phyloP scores from a whole-genome alignment of 2,329 filamentous ascomycete genomes.

The Clathrospora elynae region DNA sequence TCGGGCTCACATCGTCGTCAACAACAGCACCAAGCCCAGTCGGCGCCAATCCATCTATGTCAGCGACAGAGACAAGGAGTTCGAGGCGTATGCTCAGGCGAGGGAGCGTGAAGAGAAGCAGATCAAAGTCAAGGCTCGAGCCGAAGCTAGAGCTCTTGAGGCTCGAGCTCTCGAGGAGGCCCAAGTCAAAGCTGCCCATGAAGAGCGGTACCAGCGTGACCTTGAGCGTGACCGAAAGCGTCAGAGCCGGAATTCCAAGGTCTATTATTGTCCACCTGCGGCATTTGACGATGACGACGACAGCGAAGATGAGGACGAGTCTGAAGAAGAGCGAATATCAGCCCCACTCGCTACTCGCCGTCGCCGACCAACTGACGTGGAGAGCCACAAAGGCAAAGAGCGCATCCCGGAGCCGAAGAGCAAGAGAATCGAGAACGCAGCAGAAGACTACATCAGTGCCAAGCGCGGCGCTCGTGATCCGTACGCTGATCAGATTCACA shows the following conservation, averaged over 20 bases:
- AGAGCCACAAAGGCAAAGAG: conserved; percentile 26
- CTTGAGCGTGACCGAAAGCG: conserved; percentile 17
- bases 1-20: conserved; percentile 32
- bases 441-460: conserved; percentile 40
- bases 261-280: conserved; percentile 15
- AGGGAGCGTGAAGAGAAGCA: conserved; percentile 1
- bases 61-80: conserved; percentile 25
- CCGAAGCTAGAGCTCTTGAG: conserved; percentile 5
- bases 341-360: conserved; percentile 16
- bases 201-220: conserved; percentile 11
- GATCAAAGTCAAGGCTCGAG: conserved; percentile 1
- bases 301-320: conserved; percentile 7
- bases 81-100: conserved; percentile 15
- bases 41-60: conserved; percentile 39
- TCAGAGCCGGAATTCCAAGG: conserved; percentile 19
- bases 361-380: conserved; percentile 33
- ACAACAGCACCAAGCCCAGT: conserved; percentile 28
- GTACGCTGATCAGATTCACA: conserved; percentile 37
- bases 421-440: conserved; percentile 21
- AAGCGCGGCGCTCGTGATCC: conserved; percentile 36
- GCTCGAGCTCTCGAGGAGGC: conserved; percentile 1
- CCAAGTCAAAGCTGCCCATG: conserved; percentile 1
- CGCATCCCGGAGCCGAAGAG: conserved; percentile 24
- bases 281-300: conserved; percentile 27
- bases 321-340: conserved; percentile 13